phyloP scores from a whole-genome alignment of 495 filamentous ascomycete species.

The Penicillium paradoxum region DNA sequence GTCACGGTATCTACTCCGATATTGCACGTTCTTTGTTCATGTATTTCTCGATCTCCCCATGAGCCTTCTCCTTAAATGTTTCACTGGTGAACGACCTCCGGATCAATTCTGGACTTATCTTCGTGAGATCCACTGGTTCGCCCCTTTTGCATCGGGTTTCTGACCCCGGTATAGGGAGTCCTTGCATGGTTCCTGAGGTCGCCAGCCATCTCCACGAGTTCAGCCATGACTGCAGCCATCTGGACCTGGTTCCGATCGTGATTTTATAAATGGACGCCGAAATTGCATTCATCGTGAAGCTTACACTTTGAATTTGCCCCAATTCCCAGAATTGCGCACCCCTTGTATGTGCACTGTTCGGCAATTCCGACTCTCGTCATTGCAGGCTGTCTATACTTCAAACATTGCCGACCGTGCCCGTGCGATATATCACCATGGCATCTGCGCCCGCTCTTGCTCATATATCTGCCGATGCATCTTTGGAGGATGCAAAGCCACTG shows the following conservation, averaged over 20 bases:
- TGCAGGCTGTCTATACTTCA: background rate
- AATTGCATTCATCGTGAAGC: background rate
- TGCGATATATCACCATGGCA: background rate
- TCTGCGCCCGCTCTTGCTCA: background rate
- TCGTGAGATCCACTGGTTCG: background rate
- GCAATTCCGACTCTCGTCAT: too few species aligned
- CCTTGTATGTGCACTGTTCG: too few species aligned
- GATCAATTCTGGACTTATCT: too few species aligned
- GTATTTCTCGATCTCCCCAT: background rate
- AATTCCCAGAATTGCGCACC: background rate
- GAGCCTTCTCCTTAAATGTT: background rate
- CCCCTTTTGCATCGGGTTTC: background rate
- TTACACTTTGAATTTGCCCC: background rate
- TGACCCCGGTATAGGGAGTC: background rate
- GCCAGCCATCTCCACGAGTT: background rate
- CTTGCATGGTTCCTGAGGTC: background rate
- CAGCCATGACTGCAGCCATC: constrained; percentile 2
- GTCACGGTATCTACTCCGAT: background rate
- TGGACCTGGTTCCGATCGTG: background rate
- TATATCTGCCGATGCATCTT: background rate
- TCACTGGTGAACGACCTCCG: background rate
- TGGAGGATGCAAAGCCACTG: background rate
- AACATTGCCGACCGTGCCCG: background rate
- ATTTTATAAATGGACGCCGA: background rate
- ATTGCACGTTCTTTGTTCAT: background rate